Evolutionary conservation across 495 filamentous ascomycete genomes (phyloP).

Genomic region (Aspergillus baeticus): DNA sequence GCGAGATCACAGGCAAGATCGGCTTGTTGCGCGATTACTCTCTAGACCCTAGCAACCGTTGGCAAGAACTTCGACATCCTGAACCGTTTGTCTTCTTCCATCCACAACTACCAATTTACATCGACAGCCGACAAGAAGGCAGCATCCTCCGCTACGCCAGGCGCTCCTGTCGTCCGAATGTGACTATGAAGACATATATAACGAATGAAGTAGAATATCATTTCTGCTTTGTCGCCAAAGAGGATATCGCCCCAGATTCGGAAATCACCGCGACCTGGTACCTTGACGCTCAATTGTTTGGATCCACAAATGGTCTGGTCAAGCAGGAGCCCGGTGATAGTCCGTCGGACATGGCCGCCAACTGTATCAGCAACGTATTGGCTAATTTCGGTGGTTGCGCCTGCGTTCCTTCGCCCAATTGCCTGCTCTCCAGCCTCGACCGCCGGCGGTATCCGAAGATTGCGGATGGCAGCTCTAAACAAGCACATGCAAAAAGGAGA

Average conservation of each 20-base stretch:
- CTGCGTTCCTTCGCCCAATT: conserved; percentile 63
- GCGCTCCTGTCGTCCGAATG: conserved; percentile 85
- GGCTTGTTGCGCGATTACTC: conserved; percentile 77
- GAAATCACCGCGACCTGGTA: conserved; percentile 72
- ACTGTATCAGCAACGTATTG: conserved; percentile 70
- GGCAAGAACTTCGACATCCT: conserved; percentile 72
- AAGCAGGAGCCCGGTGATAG: conserved; percentile 45
- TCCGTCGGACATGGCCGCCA: conserved; percentile 45
- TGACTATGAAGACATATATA: conserved; percentile 76
- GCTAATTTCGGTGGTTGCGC: conserved; percentile 89
- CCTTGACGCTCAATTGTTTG: conserved; percentile 48
- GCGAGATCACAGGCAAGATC: conserved; percentile 84
- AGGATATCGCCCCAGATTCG: conserved; percentile 60
- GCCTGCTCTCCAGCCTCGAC: conserved; percentile 73
- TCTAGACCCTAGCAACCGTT: conserved; percentile 68
- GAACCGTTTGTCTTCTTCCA: conserved; percentile 86
- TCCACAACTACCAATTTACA: conserved; percentile 77
- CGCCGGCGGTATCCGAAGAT: conserved; percentile 56
- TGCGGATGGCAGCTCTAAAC: conserved; percentile 32
- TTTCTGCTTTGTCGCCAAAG: conserved; percentile 83
- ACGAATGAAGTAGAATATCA: conserved; percentile 73
- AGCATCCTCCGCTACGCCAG: conserved; percentile 80
- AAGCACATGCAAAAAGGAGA: conserved; percentile 47
- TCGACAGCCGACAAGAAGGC: conserved; percentile 84
- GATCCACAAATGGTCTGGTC: conserved; percentile 45